A percentile compares a stretch with the other conserved stretches of the same genome.
Evolutionary conservation across 2,329 filamentous ascomycete genomes (phyloP).

Genomic region (Hypoxylon sp.): DNA sequence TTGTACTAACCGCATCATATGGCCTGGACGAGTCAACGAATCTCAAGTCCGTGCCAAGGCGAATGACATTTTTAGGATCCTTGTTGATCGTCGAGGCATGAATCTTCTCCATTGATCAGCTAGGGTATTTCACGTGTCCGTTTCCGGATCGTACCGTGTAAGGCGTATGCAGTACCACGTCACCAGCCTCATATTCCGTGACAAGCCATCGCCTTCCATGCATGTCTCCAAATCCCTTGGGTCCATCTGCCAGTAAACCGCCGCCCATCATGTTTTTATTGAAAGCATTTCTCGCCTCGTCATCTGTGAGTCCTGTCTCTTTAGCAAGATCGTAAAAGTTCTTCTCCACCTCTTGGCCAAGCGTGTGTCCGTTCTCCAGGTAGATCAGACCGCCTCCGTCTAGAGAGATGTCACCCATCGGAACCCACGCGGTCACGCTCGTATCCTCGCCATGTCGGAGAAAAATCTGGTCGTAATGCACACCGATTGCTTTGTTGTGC

Average conservation of each 20-base stretch:
- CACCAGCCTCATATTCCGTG: slow-evolving; percentile 58
- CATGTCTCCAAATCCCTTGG: slow-evolving; percentile 56
- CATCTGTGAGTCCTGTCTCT: slow-evolving; percentile 64
- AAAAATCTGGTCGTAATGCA: slow-evolving; percentile 74
- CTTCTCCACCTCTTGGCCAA: slow-evolving; percentile 66
- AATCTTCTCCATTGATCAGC: slow-evolving; percentile 58
- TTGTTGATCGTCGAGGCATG: slow-evolving; percentile 71
- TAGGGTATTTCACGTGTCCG: background rate
- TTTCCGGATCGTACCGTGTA: slow-evolving; percentile 51
- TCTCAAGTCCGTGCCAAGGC: slow-evolving; percentile 69
- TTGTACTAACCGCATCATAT: slow-evolving; percentile 62
- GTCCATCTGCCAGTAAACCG: slow-evolving; percentile 67
- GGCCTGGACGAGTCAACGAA: slow-evolving; percentile 67
- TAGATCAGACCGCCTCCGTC: slow-evolving; percentile 73
- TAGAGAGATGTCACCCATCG: slow-evolving; percentile 67
- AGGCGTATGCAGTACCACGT: slow-evolving; percentile 59
- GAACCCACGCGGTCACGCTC: slow-evolving; percentile 70
- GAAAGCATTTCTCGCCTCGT: slow-evolving; percentile 66
- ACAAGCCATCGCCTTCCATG: slow-evolving; percentile 56
- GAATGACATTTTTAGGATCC: slow-evolving; percentile 65
- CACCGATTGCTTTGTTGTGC: slow-evolving; percentile 69
- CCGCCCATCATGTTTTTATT: slow-evolving; percentile 73
- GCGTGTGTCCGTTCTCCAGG: slow-evolving; percentile 63
- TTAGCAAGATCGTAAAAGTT: slow-evolving; percentile 65
- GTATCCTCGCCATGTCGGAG: slow-evolving; percentile 69